Conservation (phyloP, 2,329 filamentous ascomycete genomes). For the Apiospora sp. region DNA sequence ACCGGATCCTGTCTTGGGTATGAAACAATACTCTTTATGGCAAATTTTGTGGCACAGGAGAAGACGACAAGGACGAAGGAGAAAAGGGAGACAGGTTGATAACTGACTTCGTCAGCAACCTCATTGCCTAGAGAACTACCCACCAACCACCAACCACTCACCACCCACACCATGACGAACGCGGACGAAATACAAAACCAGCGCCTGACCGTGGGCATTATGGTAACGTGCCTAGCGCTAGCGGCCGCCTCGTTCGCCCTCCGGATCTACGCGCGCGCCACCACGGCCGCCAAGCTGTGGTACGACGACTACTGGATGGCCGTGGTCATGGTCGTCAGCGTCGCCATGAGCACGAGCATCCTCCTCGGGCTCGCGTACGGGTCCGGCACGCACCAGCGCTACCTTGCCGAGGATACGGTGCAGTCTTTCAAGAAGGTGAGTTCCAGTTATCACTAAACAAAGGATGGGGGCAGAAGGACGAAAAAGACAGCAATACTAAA, state of each 20-base stretch:
- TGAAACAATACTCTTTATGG: not conserved
- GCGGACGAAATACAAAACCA: conserved; percentile 30
- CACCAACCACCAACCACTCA: not conserved
- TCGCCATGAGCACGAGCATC: conserved; percentile 35
- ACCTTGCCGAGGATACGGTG: not conserved
- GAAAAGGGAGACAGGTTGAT: not conserved
- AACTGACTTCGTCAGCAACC: not conserved
- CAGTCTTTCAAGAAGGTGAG: not conserved
- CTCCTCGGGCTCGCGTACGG: conserved; percentile 29
- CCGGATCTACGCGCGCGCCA: conserved; percentile 38
- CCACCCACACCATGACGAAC: not conserved
- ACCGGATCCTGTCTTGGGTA: too few species aligned
- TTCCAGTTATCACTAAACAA: not conserved
- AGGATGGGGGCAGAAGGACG: too few species aligned
- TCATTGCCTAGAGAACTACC: not conserved
- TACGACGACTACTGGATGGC: conserved; percentile 42
- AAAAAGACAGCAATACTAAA: not conserved
- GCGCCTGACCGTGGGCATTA: conserved; percentile 38
- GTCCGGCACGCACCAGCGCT: not conserved
- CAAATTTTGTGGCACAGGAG: not conserved
- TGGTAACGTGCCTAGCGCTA: conserved; percentile 36
- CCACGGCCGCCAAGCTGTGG: conserved; percentile 38
- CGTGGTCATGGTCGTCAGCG: conserved; percentile 39
- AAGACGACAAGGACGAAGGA: not conserved
- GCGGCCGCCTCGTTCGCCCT: conserved; percentile 37